Evolutionary conservation across 805 yeast genomes (phyloP), one percentile per base, ranked within the genome.

Genomic region (Isabelozyma heimii): DNA sequence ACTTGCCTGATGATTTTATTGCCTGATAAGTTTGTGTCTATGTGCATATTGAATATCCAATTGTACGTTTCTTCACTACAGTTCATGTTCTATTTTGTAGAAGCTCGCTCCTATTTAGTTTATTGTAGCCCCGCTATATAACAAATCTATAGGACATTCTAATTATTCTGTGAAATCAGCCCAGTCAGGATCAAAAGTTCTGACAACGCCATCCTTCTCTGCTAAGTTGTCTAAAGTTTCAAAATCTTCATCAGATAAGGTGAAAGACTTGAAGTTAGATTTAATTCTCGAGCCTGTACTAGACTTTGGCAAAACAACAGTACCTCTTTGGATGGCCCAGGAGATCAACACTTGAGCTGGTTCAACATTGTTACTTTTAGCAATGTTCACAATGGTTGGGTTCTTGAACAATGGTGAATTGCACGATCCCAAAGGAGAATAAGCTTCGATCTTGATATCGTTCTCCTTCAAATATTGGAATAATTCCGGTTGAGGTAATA

Each of bases 401-500:
- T 70, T 65, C 52, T 63, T 61, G 53, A 71, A 63, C 28, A 72
- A 58, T 39, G 76, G 76, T 27, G 75, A 63, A 50, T 60, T 60
- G 15, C 57, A 46, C 13, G 73, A 66, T 10, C 76, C 76, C 52
- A 67, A 65, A 24, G 69, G 73, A 14, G 63, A 58, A 51, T 63
- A 65, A 3, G 67, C 67, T 44, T 62, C 65, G 40, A 63, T 46
- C 8, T 48, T 13, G 26, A 65, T 65, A 13, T 53, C 48, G 52
- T 87, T 72, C 33, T 67, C 61, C 48, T 74, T 68, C 66, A 83
- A 76, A 65, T 63, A 85, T 33, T 79, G 75, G 43, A 77, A 59
- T 57, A 88, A 72, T 54, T 83, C 83, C 10, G 68, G 72, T 65
- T 87, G 91, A 42, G 89, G 74, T 14, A 76, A 66, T 46, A 65